Conservation (phyloP, 768 basidiomycete species). For the Sporobolomyces roseus region DNA sequence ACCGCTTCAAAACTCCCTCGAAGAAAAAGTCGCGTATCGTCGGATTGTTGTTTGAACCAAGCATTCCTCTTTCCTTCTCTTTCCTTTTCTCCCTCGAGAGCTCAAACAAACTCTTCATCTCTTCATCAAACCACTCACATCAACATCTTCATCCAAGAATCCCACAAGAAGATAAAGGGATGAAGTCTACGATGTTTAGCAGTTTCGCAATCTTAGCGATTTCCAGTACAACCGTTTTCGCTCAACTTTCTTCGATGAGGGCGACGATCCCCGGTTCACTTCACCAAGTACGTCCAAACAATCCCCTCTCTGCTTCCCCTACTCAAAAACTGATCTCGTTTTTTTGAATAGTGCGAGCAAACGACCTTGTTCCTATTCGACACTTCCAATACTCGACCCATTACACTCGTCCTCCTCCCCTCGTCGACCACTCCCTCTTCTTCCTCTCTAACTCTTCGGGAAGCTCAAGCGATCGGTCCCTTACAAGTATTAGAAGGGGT, state of each 20-base stretch:
- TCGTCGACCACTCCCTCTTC: background rate
- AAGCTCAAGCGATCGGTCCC: conserved; percentile 20
- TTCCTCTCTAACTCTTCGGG: conserved; percentile 10
- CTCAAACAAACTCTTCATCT: too few species aligned
- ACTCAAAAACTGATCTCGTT: background rate
- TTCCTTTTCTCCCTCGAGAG: too few species aligned
- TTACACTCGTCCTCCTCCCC: conserved; percentile 37
- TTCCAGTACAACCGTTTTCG: conserved; percentile 10
- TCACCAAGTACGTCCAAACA: conserved; percentile 1
- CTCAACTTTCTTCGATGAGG: conserved; percentile 9
- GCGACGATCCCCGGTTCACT: conserved; percentile 20
- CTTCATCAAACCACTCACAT: too few species aligned
- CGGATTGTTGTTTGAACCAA: too few species aligned
- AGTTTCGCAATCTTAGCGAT: background rate
- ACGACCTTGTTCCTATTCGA: conserved; percentile 42
- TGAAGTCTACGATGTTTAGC: background rate
- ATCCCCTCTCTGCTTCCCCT: background rate
- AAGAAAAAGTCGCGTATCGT: too few species aligned
- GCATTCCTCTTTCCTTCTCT: too few species aligned
- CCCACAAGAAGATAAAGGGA: background rate
- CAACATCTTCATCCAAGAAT: too few species aligned
- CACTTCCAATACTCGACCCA: conserved; percentile 22
- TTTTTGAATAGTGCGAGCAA: conserved; percentile 31
- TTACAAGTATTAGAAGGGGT: conserved; percentile 32
- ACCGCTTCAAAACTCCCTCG: too few species aligned